Percentiles rank a stretch among this genome's conserved stretches.
These are phyloP conservation scores for Botrytis medusae DNA, from an alignment of 2,329 filamentous ascomycete genomes.

Conservation along the genomic window DNA sequence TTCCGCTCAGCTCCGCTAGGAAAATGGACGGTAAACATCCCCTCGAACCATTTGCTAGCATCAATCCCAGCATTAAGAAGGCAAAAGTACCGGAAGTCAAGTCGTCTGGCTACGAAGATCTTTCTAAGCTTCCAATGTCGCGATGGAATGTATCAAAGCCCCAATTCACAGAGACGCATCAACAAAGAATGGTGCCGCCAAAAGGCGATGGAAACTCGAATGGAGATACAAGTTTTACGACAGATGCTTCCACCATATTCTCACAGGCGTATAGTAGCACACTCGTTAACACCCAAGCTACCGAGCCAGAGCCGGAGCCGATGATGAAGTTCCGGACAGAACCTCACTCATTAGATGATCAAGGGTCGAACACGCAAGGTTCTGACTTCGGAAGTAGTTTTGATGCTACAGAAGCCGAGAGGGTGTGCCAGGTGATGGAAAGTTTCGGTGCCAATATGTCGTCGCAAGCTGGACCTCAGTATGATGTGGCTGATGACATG, in stretches of 20 bases:
- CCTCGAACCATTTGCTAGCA: constrained; percentile 7
- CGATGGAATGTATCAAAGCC: not conserved
- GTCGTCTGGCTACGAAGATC: not conserved
- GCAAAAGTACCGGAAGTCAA: not conserved
- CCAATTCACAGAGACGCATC: not conserved
- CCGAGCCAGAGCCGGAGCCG: constrained; percentile 21
- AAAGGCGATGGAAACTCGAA: constrained; percentile 1
- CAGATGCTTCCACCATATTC: constrained; percentile 26
- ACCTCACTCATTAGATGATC: not conserved
- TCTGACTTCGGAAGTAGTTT: constrained; percentile 16
- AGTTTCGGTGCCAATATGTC: not conserved
- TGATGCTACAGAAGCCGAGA: constrained; percentile 1
- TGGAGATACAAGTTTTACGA: constrained; percentile 30
- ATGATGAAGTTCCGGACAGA: not conserved
- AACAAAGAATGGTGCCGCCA: not conserved
- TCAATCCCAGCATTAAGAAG: not conserved
- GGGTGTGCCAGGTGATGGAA: not conserved
- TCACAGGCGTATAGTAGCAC: constrained; percentile 19
- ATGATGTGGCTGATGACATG: not conserved
- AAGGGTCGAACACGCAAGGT: not conserved
- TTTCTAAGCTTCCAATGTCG: not conserved
- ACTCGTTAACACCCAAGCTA: constrained; percentile 24
- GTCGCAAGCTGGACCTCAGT: not conserved
- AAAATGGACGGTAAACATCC: constrained; percentile 10
- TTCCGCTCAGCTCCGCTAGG: not conserved